Evolutionary conservation across 768 basidiomycete species (phyloP), one percentile per base, ranked within the genome.

Genomic region (Suillus bovinus): DNA sequence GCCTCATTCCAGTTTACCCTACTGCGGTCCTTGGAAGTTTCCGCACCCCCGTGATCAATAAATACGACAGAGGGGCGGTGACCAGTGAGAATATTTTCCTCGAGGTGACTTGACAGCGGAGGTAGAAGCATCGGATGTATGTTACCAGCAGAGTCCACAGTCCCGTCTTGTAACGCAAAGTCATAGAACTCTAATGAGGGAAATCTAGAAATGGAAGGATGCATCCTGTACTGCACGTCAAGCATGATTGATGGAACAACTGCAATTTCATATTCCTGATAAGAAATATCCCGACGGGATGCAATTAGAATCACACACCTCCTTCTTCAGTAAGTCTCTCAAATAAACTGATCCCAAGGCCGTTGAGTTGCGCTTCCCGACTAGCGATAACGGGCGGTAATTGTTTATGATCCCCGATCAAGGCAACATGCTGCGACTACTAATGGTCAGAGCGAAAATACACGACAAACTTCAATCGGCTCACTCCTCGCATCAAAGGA

Each of bases 351-450:
- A 86, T 82, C 14, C 86, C 87, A 20, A 97, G 78, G 2, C 93
- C 93, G 20, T 85, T 84, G 24, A 82, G 74, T 67, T 85, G 82
- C 0, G 94, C 95, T 70, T 92, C 86, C 24, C 81, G 80, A 64
- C 90, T 93, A 24, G 85, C 80, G 61, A 96, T 92, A 64, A 96
- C 85, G 0, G 95, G 94, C 9, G 95, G 94, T 11, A 98, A 81
- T 71, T 98, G 95, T 70, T 96, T 96, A 75, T 98, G 95, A 76
- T 98, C 95, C n/a, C 95, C 95, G 67, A 98, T 96, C 52, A 98
- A 84, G 1, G 93, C 86, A 36, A 93, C 81, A 68, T 97, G 95
- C 58, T 79, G 82, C 9, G 88, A 89, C 93, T 95, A 46, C 24
- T 54, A 49, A 63, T 27, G 11, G 61, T 63, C 64, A 68, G 58